phyloP scores from a whole-genome alignment of 116 monocot species.

The Thalassia testudinum region DNA sequence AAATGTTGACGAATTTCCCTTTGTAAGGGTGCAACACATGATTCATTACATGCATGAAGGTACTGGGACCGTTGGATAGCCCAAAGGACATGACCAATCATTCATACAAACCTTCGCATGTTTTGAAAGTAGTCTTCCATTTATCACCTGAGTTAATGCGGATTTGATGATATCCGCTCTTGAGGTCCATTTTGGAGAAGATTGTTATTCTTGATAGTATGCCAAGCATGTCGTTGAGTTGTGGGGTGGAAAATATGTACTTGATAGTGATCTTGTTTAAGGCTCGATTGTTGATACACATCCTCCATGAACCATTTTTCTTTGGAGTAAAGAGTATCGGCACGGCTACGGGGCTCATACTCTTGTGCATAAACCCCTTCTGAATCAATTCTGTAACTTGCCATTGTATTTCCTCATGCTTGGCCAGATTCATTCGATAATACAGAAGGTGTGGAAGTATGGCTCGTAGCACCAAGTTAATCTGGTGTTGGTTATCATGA shows the following conservation, averaged over 20 bases:
- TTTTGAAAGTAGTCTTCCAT: neutral
- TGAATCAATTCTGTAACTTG: neutral
- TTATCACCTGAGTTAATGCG: neutral
- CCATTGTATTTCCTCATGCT: neutral
- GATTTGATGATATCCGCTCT: neutral
- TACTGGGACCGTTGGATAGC: neutral
- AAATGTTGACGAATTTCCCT: neutral
- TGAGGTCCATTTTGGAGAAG: neutral
- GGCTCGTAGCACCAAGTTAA: neutral
- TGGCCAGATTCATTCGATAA: neutral
- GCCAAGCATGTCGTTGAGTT: neutral
- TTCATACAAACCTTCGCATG: neutral
- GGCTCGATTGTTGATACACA: neutral
- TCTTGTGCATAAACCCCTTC: neutral
- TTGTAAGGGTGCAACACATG: neutral
- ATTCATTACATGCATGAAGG: neutral
- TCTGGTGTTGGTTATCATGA: neutral
- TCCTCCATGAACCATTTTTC: neutral
- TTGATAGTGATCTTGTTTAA: neutral
- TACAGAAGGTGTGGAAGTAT: neutral
- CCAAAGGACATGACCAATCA: neutral
- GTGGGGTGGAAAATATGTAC: neutral
- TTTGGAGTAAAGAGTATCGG: neutral
- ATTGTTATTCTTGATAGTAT: neutral
- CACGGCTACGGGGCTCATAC: neutral